Evolutionary conservation across 1,139 yeast genomes (phyloP).

Genomic region (Pichia sp.): DNA sequence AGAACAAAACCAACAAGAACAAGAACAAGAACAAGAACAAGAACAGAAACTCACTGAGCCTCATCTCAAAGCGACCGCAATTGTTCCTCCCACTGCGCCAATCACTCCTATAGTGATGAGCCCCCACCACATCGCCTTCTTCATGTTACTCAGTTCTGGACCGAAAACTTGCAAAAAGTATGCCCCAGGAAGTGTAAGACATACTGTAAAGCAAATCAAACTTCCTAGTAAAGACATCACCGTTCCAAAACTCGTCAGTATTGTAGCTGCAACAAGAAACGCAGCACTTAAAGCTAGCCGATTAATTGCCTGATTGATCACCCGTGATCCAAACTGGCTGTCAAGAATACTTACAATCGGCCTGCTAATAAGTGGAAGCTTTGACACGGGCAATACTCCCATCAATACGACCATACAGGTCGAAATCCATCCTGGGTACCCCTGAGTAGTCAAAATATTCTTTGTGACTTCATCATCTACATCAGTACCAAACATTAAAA

Average conservation of each 20-base stretch:
- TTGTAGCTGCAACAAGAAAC: slow-evolving; percentile 46
- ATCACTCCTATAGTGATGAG: slow-evolving; percentile 43
- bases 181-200: slow-evolving; percentile 68
- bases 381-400: slow-evolving; percentile 80
- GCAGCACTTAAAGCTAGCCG: slow-evolving; percentile 25
- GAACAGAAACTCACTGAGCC: background rate
- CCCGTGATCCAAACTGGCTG: slow-evolving; percentile 6
- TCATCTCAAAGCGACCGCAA: slow-evolving; percentile 23
- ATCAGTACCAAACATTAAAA: slow-evolving; percentile 74
- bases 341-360: slow-evolving; percentile 77
- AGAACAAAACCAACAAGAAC: background rate
- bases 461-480: slow-evolving; percentile 82
- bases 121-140: slow-evolving; percentile 37
- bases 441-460: slow-evolving; percentile 59
- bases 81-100: slow-evolving; percentile 48
- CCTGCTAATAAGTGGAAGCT: slow-evolving; percentile 80
- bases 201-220: slow-evolving; percentile 72
- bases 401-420: slow-evolving; percentile 62
- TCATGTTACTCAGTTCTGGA: slow-evolving; percentile 38
- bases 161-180: slow-evolving; percentile 60
- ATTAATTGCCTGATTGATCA: too few relatives aligned
- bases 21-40: background rate
- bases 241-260: slow-evolving; percentile 73
- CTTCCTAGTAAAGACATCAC: slow-evolving; percentile 81
- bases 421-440: slow-evolving; percentile 66